Evolutionary conservation across 2,329 filamentous ascomycete species (phyloP), one percentile per base, ranked within the genome.

Genomic region (Phialemonium atrogriseum): DNA sequence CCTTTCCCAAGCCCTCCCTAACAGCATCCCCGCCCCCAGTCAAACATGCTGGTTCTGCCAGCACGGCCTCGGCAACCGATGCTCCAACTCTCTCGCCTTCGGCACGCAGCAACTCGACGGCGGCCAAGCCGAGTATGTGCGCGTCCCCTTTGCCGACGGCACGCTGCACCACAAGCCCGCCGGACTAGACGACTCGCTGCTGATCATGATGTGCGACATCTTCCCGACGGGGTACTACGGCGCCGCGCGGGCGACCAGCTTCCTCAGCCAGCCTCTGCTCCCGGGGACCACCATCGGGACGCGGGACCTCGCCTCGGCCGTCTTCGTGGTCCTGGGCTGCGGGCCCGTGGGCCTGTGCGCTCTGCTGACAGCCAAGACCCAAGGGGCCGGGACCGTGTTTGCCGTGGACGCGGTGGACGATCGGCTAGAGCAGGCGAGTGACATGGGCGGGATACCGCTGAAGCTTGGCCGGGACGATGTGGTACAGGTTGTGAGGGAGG

Each of bases 171-270:
- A 79, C 47, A 80, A 85, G 0, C 81, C 83, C 0, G 56, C 73
- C 2, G 73, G 70, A 7, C 80, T 93, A 36, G 73, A 80, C 13
- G 80, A 89, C 44, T 72, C 82, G 41, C 77, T 77, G 21, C 66
- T 93, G 30, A 77, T 93, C 7, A 69, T 94, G 16, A 94, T 94
- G 87, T 86, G 84, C 11, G 87, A 94, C 51, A 93, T 94, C 47
- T 94, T 91, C 56, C 87, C 87, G 2, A 85, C 80, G 0, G 84
- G 88, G 7, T 94, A 77, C 59, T 94, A 87, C 46, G 87, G 84
- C 7, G 84, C 84, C 5, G 69, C 71, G 35, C 91, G 86, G 48
- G 88, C 78, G 6, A 80, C 94, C 54, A 73, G 73, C 35, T 38
- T 10, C 32, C 60, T 79, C 48, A 66, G 80, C 23, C 48, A 53